Evolutionary conservation across 352 stramenopile species (phyloP).

Genomic region (Pythium insidiosum): DNA sequence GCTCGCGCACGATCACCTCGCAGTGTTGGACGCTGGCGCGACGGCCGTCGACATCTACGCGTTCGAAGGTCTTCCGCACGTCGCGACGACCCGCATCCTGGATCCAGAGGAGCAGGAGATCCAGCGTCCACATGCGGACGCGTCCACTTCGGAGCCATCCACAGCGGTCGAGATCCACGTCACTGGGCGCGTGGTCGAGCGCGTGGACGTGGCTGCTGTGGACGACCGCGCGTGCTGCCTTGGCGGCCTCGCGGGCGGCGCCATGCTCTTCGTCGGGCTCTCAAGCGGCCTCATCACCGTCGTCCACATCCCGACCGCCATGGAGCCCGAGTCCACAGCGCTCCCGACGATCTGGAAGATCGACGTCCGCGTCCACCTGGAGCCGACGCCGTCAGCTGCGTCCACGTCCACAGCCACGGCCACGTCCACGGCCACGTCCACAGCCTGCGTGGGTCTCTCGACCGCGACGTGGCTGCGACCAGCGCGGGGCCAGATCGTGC

Average conservation of each 20-base stretch:
- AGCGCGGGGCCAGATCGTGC: constrained; percentile 13
- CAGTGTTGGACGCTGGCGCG: constrained; percentile 50
- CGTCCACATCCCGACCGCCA: constrained; percentile 26
- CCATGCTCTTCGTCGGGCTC: constrained; percentile 69
- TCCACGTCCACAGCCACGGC: too few species aligned
- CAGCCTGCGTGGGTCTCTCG: constrained; percentile 48
- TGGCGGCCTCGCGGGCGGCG: constrained; percentile 36
- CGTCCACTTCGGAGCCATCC: too few species aligned
- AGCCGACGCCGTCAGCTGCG: background rate
- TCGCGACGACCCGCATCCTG: background rate
- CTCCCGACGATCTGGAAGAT: constrained; percentile 68
- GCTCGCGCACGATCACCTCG: constrained; percentile 43
- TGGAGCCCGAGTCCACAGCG: constrained; percentile 6
- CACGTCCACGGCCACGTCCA: background rate
- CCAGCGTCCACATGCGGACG: too few species aligned
- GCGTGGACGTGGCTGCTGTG: constrained; percentile 25
- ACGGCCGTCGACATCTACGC: constrained; percentile 63
- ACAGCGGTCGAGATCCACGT: too few species aligned
- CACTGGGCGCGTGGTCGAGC: constrained; percentile 30
- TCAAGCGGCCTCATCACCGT: constrained; percentile 62
- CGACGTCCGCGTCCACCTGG: constrained; percentile 55
- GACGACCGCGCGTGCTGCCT: constrained; percentile 41
- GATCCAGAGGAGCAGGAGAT: background rate
- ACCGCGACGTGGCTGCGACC: constrained; percentile 32
- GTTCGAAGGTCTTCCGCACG: constrained; percentile 36